Evolutionary conservation across 148 eudicot species (phyloP), one percentile per base, ranked within the genome.

Genomic region (Spergularia bocconei): DNA sequence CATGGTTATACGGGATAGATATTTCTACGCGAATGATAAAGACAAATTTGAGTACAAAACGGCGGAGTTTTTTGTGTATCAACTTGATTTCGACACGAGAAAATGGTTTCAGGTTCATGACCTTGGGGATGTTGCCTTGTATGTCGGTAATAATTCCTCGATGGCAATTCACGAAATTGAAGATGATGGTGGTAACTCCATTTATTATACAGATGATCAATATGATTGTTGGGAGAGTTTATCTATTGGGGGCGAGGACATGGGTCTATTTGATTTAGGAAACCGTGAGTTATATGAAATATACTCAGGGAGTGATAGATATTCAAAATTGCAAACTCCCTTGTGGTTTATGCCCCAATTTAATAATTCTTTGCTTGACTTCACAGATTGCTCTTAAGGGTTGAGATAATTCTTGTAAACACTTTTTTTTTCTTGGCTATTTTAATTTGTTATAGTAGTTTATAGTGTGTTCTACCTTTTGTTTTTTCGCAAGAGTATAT

Each of bases 261-360:
- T 65, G 11, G 69, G 71, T 16, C 44, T 67, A 6, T 67, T 36
- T 25, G 11, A 67, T 25, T 13, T 67, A 52, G 23, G 19, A 20
- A 61, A n/a, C 29, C 4, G 17, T 13, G 64, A 12, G 9, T 13
- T 61, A 11, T 15, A 47, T 20, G 23, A 67, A 52, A 4, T 64
- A 20, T 21, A 19, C 29, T 33, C 14, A 0, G 33, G 68, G 29
- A 39, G 29, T 64, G 68, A 64, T 64, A 8, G 11, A 14, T 39
- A 23, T 29, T n/a, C 0, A 14, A 44, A 41, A 36, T 12, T n/a
- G 11, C 13, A 12, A 13, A 20, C 54, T 47, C 71, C 71, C 11
- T 67, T 67, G 20, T 67, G 71, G 71, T n/a, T 67, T 6, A 47
- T 67, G 71, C 71, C 71, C 19, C 16, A 48, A 47, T n/a, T n/a